These are phyloP conservation scores for Rhizopogon roseolus DNA, from an alignment of 768 basidiomycete species.

Conservation along the genomic window DNA sequence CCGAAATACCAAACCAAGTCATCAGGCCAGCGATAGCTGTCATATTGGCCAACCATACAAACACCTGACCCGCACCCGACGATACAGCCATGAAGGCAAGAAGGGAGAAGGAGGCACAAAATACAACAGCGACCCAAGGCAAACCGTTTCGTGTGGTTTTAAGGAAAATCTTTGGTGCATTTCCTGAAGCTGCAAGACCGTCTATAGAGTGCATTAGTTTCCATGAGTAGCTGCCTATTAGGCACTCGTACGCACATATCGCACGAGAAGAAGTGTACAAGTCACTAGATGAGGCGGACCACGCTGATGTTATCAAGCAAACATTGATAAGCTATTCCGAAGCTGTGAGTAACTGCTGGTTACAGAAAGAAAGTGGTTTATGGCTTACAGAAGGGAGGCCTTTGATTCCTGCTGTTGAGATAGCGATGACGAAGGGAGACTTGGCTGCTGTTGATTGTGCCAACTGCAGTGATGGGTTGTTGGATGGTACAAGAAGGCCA, in stretches of 20 bases:
- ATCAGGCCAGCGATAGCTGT: constrained; percentile 64
- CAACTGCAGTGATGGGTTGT: constrained; percentile 49
- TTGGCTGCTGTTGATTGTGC: constrained; percentile 53
- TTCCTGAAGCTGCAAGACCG: constrained; percentile 73
- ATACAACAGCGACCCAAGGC: constrained; percentile 68
- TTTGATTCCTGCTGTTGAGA: constrained; percentile 80
- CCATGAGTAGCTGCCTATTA: not conserved
- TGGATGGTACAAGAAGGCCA: constrained; percentile 78
- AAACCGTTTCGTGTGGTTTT: constrained; percentile 68
- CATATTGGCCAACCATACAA: constrained; percentile 78
- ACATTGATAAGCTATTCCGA: constrained; percentile 66
- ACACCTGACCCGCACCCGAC: constrained; percentile 65
- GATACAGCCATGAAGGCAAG: constrained; percentile 83
- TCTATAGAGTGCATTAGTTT: constrained; percentile 36
- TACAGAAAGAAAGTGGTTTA: constrained; percentile 6
- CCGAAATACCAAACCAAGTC: constrained; percentile 76
- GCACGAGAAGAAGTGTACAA: constrained; percentile 86
- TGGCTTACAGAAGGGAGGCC: constrained; percentile 64
- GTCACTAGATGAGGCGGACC: constrained; percentile 89
- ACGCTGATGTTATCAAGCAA: constrained; percentile 81
- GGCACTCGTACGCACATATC: constrained; percentile 51
- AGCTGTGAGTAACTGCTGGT: not conserved
- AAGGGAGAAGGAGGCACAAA: constrained; percentile 59
- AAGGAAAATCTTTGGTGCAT: constrained; percentile 79
- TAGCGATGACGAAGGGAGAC: constrained; percentile 92